A percentile compares a stretch with the other conserved stretches of the same genome.
Conservation (phyloP, 2,329 filamentous ascomycete genomes). For the Colletotrichum caudatum region DNA sequence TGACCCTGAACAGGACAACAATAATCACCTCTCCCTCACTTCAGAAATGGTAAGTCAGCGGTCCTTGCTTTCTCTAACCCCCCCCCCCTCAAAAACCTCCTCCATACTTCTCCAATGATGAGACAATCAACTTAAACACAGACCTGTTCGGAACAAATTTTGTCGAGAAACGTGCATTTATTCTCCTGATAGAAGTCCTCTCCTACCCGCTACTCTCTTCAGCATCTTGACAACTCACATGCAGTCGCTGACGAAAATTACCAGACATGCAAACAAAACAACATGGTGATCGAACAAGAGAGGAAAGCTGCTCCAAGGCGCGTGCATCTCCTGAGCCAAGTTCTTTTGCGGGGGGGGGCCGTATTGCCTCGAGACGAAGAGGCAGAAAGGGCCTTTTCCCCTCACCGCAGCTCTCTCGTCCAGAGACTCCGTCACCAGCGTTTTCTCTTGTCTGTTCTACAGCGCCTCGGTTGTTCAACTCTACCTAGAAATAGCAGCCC, state of each 20-base stretch:
- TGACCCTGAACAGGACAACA: neutral
- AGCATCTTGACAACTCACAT: neutral
- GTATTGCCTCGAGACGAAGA: neutral
- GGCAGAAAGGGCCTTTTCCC: neutral
- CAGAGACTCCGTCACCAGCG: neutral
- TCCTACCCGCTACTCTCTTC: neutral
- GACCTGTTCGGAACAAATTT: slow-evolving; percentile 51
- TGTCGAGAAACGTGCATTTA: slow-evolving; percentile 48
- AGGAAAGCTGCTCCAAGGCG: neutral
- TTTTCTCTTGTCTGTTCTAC: neutral
- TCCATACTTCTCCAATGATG: slow-evolving; percentile 45
- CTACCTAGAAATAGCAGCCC: slow-evolving; percentile 9
- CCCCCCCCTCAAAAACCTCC: neutral
- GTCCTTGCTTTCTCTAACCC: too few species aligned
- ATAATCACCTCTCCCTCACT: neutral
- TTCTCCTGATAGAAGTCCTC: slow-evolving; percentile 38
- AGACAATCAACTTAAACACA: slow-evolving; percentile 48
- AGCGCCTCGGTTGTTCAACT: neutral
- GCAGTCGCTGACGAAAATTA: slow-evolving; percentile 25
- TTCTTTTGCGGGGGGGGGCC: too few species aligned
- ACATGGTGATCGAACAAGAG: neutral
- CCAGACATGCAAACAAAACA: neutral
- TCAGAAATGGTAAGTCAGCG: slow-evolving; percentile 17
- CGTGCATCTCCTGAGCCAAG: neutral
- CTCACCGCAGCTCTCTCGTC: neutral